Base-by-base conservation (phyloP, 805 yeast species). In the Spathaspora gorwiae region DNA sequence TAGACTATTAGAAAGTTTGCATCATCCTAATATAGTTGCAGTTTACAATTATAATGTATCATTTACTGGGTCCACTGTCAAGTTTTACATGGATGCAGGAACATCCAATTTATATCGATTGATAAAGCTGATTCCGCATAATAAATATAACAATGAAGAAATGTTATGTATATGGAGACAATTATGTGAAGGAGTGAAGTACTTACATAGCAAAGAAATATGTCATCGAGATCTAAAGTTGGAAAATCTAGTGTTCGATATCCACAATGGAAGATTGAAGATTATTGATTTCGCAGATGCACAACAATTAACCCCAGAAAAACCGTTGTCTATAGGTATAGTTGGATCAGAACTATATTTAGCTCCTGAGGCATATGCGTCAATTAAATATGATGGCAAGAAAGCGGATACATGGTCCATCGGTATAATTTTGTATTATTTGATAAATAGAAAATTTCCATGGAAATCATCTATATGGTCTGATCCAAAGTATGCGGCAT, bases 211-310 rank as follows among this genome's bases (percentile, higher is more conserved):
- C 8, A 40, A 44, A 2, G 57, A 59, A 24, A 50, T 75, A 12
- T 70, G 75, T 47, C 83, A 78, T 54, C 61, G 82, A 35, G 83
- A 78, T 57, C 53, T 78, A 43, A 78, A 78, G 56, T 60, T 73
- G 24, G 76, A 68, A 26, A 78, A 78, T 48, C 51, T 77, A 39
- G 66, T 76, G 31, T 40, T 76, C 15, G 63, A 54, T 38, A 19
- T 42, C 12, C 30, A 14, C 1, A 38, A 48, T 12, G 67, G 67
- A 0, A 39, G 45, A 2, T 50, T 76, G 36, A 78, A 77, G 53
- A 49, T 78, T 14, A 72, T 78, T 30, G 83, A 78, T 48, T 67
- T 68, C 45, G 66, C 61, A 7, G 63, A 72, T 8, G 64, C 69
- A 2, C 35, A 51, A 8, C 32, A 47, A 10, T 39, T 44, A 6